Evolutionary conservation across 176 grass and related monocot genomes (phyloP).

Genomic region (Alopecurus myosuroides): DNA sequence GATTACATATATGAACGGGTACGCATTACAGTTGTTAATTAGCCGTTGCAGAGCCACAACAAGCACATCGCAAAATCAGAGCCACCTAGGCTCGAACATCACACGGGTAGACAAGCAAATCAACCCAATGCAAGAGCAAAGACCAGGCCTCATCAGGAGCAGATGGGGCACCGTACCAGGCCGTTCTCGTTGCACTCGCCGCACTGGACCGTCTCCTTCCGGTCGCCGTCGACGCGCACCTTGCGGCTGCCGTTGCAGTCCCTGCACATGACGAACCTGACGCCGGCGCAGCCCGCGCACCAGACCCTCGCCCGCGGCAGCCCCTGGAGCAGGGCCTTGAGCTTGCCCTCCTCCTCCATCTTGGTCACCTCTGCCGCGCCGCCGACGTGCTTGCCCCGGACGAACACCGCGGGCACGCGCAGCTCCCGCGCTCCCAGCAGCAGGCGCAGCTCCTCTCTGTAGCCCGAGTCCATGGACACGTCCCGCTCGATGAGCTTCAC

Average conservation of each 20-base stretch:
- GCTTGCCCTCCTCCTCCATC: constrained; percentile 86
- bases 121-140: constrained; percentile 41
- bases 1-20: constrained; percentile 34
- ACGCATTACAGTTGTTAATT: constrained; percentile 21
- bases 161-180: constrained; percentile 84
- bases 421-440: constrained; percentile 65
- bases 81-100: neutral
- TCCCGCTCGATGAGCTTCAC: constrained; percentile 86
- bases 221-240: constrained; percentile 60
- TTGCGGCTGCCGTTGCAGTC: constrained; percentile 96
- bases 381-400: constrained; percentile 64
- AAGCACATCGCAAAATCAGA: constrained; percentile 19
- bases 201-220: constrained; percentile 60
- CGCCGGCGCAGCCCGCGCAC: constrained; percentile 82
- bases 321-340: constrained; percentile 54
- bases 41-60: constrained; percentile 38
- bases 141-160: constrained; percentile 39
- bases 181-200: constrained; percentile 93
- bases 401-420: constrained; percentile 74
- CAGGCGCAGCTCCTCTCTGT: constrained; percentile 79
- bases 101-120: constrained; percentile 52
- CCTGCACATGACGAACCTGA: constrained; percentile 93
- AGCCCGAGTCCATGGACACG: constrained; percentile 99
- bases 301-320: constrained; percentile 64
- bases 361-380: constrained; percentile 63